phyloP scores from a whole-genome alignment of 2,329 filamentous ascomycete species.

The Aspergillus hiratsukae region DNA sequence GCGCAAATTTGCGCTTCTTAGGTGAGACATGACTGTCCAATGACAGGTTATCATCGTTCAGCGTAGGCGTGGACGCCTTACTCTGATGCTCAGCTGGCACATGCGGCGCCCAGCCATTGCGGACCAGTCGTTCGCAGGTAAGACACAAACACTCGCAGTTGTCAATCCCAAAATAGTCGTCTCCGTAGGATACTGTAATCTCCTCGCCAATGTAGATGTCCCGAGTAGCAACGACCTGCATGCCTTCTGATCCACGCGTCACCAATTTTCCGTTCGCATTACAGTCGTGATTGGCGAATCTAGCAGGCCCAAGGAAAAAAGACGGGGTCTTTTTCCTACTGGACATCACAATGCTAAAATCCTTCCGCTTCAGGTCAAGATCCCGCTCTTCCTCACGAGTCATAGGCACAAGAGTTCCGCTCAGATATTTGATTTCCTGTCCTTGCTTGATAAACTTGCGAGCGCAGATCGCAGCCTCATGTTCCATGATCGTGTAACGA shows the following conservation, averaged over 20 bases:
- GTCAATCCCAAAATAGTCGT: slow-evolving; percentile 90
- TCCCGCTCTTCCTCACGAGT: slow-evolving; percentile 85
- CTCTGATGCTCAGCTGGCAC: slow-evolving; percentile 34
- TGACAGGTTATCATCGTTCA: slow-evolving; percentile 20
- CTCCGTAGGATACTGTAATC: slow-evolving; percentile 93
- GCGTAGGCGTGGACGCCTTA: slow-evolving; percentile 29
- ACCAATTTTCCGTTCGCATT: slow-evolving; percentile 83
- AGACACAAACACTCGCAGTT: slow-evolving; percentile 93
- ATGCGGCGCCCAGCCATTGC: slow-evolving; percentile 75
- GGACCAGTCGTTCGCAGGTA: slow-evolving; percentile 70
- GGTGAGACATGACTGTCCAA: slow-evolving; percentile 15
- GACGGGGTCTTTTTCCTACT: slow-evolving; percentile 86
- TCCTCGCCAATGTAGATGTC: slow-evolving; percentile 86
- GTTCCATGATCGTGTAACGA: slow-evolving; percentile 84
- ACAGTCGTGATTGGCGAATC: slow-evolving; percentile 97
- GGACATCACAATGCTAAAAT: slow-evolving; percentile 96
- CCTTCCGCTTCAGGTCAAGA: slow-evolving; percentile 75
- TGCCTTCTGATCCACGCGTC: slow-evolving; percentile 77
- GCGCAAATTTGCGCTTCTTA: slow-evolving; percentile 26
- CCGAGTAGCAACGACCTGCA: slow-evolving; percentile 80
- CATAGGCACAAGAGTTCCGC: slow-evolving; percentile 86
- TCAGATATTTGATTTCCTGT: slow-evolving; percentile 84
- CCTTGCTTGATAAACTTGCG: slow-evolving; percentile 73
- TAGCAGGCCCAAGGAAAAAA: slow-evolving; percentile 88
- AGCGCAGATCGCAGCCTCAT: slow-evolving; percentile 84